Evolutionary conservation across 768 basidiomycete genomes (phyloP).

Genomic region (Trametes meyenii): DNA sequence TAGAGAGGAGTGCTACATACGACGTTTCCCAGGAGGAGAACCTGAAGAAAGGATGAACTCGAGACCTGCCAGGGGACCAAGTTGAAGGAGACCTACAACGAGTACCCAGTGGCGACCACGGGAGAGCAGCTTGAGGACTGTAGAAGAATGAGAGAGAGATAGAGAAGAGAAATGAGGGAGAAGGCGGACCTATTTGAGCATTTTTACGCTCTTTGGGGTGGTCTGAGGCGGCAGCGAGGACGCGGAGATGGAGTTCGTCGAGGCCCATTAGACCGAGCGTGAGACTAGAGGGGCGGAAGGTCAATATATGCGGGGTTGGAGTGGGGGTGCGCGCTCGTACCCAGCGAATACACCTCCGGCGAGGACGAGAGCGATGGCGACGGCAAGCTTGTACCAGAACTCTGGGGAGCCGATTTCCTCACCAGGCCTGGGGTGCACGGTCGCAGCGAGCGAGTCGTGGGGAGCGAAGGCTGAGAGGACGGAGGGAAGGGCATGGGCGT

Average conservation of each 20-base stretch:
- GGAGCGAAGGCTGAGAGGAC: conserved; percentile 24
- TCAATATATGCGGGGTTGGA: background rate
- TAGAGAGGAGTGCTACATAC: conserved; percentile 42
- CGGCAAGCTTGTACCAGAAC: conserved; percentile 74
- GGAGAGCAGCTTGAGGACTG: conserved; percentile 52
- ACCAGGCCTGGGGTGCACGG: background rate
- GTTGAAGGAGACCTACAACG: conserved; percentile 54
- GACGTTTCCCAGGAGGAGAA: conserved; percentile 87
- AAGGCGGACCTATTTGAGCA: conserved; percentile 62
- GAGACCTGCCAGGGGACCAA: conserved; percentile 14
- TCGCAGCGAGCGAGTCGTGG: background rate
- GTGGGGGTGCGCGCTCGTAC: conserved; percentile 38
- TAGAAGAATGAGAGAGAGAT: background rate
- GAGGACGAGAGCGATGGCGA: conserved; percentile 74
- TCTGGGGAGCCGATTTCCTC: conserved; percentile 54
- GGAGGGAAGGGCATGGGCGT: conserved; percentile 6
- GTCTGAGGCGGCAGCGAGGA: conserved; percentile 82
- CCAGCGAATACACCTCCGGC: conserved; percentile 92
- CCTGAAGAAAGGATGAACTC: conserved; percentile 43
- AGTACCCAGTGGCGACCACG: conserved; percentile 80
- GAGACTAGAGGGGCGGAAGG: conserved; percentile 54
- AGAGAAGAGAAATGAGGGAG: background rate
- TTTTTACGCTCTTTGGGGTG: conserved; percentile 66
- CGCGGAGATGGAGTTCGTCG: conserved; percentile 88
- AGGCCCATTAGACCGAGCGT: conserved; percentile 94